A percentile compares a stretch with the other conserved stretches of the same genome.
Evolutionary conservation across 495 filamentous ascomycete genomes (phyloP).

Genomic region (Podospora anserina): DNA sequence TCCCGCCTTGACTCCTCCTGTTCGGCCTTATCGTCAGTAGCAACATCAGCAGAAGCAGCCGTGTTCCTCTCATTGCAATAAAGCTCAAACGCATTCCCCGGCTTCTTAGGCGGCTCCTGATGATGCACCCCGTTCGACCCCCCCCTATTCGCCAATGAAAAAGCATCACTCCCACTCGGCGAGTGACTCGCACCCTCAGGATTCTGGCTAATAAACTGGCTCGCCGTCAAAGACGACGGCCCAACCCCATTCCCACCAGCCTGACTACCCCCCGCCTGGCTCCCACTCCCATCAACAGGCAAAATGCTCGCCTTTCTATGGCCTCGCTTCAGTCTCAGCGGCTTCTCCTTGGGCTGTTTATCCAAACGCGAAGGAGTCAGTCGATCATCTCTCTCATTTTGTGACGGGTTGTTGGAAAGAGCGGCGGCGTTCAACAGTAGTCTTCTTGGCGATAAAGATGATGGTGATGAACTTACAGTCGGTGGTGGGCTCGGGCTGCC

Average conservation of each 20-base stretch:
- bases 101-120: conserved; percentile 37
- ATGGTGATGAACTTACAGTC: conserved; percentile 51
- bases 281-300: conserved; percentile 22
- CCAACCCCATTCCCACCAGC: conserved; percentile 12
- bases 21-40: conserved; percentile 34
- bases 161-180: conserved; percentile 45
- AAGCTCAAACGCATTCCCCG: conserved; percentile 50
- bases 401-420: conserved; percentile 1
- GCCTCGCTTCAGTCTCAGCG: conserved; percentile 80
- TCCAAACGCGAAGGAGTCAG: conserved; percentile 16
- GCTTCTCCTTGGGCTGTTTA: conserved; percentile 80
- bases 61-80: conserved; percentile 49
- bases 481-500: conserved; percentile 69
- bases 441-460: conserved; percentile 10
- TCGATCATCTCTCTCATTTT: background rate
- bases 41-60: background rate
- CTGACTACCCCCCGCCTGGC: background rate
- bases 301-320: conserved; percentile 54
- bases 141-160: conserved; percentile 32
- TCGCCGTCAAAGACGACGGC: conserved; percentile 21
- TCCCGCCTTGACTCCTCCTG: conserved; percentile 21
- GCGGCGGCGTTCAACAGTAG: conserved; percentile 6
- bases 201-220: conserved; percentile 46
- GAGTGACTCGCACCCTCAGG: conserved; percentile 36
- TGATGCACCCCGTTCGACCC: conserved; percentile 29